Evolutionary conservation across 805 yeast species (phyloP).

Genomic region (Saturnispora diversa): DNA sequence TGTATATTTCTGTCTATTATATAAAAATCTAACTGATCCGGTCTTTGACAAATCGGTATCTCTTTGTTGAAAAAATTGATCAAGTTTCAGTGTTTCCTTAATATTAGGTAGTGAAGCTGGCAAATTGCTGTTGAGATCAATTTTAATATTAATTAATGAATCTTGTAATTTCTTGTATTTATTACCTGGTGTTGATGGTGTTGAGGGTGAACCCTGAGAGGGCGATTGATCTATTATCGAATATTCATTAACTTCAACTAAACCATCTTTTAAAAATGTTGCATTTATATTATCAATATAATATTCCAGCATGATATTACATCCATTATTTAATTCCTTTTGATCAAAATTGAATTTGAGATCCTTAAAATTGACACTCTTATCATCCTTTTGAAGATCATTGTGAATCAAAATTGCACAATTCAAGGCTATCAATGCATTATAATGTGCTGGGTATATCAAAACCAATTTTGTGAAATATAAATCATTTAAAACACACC

Average conservation of each 20-base stretch:
- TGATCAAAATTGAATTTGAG: conserved; percentile 11
- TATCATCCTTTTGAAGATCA: conserved; percentile 16
- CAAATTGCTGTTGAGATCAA: conserved; percentile 19
- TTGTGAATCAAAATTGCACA: conserved; percentile 36
- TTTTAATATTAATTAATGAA: conserved; percentile 26
- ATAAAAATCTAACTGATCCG: conserved; percentile 29
- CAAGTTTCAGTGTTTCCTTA: conserved; percentile 14
- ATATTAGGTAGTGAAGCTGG: not conserved
- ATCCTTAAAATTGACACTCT: conserved; percentile 7
- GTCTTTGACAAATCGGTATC: conserved; percentile 27
- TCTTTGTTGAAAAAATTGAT: conserved; percentile 25
- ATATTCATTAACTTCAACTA: conserved; percentile 17
- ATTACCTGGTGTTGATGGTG: conserved; percentile 7
- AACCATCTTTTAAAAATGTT: conserved; percentile 21
- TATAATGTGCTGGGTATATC: conserved; percentile 65
- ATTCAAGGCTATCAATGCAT: conserved; percentile 60
- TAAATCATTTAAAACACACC: conserved; percentile 72
- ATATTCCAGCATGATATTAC: conserved; percentile 27
- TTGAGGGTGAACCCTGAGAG: not conserved
- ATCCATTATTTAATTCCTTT: conserved; percentile 13
- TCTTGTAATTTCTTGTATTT: conserved; percentile 22
- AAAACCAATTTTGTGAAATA: conserved; percentile 61
- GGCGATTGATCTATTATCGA: conserved; percentile 9
- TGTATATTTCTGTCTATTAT: conserved; percentile 23
- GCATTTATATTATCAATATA: conserved; percentile 25